A percentile compares a stretch with the other conserved stretches of the same genome.
These are phyloP conservation scores for Friedmanniomyces endolithicus DNA, from an alignment of 495 filamentous ascomycete species.

Conservation along the genomic window DNA sequence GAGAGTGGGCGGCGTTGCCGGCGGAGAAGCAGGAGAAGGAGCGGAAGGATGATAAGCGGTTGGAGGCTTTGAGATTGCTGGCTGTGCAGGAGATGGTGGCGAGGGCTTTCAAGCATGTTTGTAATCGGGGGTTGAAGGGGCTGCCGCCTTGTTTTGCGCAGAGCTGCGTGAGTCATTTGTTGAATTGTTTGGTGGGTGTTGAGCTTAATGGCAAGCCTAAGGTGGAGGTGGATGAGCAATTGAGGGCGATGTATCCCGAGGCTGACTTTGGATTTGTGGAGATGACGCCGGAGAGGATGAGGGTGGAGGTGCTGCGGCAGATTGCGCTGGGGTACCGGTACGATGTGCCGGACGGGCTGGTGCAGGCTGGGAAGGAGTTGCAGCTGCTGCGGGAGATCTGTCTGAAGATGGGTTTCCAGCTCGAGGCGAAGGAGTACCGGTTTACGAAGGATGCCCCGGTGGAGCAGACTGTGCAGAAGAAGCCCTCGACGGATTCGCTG, in stretches of 20 bases:
- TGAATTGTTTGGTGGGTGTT: slow-evolving; percentile 85
- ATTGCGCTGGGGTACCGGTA: slow-evolving; percentile 62
- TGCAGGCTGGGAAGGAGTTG: slow-evolving; percentile 50
- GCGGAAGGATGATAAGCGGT: slow-evolving; percentile 33
- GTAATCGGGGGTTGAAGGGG: slow-evolving; percentile 63
- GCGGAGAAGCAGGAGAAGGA: background rate
- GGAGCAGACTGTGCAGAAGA: slow-evolving; percentile 5
- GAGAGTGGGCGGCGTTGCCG: slow-evolving; percentile 51
- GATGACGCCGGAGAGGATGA: slow-evolving; percentile 58
- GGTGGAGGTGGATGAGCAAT: slow-evolving; percentile 60
- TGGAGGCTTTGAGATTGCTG: slow-evolving; percentile 63
- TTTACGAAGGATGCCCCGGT: slow-evolving; percentile 43
- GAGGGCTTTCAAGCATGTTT: slow-evolving; percentile 86
- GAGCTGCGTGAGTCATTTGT: slow-evolving; percentile 68
- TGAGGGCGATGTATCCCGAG: slow-evolving; percentile 65
- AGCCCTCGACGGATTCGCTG: slow-evolving; percentile 28
- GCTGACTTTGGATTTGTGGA: slow-evolving; percentile 72
- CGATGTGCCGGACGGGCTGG: slow-evolving; percentile 56
- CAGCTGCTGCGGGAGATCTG: slow-evolving; percentile 83
- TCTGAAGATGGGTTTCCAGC: slow-evolving; percentile 82
- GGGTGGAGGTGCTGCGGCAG: slow-evolving; percentile 57
- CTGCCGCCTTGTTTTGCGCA: slow-evolving; percentile 67
- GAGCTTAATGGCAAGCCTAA: slow-evolving; percentile 62
- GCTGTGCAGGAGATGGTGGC: slow-evolving; percentile 85
- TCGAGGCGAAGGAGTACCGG: slow-evolving; percentile 67